Evolutionary conservation across 352 stramenopile species (phyloP).

Genomic region (Phytophthora sp.): DNA sequence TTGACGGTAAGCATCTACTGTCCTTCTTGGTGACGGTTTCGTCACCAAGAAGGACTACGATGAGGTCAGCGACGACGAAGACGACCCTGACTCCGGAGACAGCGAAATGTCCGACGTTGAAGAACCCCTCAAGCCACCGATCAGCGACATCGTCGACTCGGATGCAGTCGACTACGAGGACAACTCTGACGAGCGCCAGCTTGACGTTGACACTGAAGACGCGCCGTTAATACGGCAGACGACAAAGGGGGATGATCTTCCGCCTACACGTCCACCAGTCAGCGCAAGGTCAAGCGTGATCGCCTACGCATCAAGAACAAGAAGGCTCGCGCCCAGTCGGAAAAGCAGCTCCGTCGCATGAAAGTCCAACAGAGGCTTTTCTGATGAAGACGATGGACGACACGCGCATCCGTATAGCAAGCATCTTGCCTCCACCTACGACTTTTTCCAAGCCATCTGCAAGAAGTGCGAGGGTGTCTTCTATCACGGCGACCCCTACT

Average conservation of each 20-base stretch:
- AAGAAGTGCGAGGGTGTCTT: too few species aligned
- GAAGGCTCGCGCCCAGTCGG: neutral
- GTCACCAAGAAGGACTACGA: too few species aligned
- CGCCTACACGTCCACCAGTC: neutral
- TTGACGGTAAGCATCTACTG: too few species aligned
- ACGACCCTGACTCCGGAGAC: neutral
- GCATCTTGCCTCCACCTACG: too few species aligned
- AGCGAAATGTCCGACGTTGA: neutral
- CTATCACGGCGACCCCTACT: too few species aligned
- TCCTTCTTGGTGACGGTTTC: too few species aligned
- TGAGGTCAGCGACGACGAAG: neutral
- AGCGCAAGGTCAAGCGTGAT: neutral
- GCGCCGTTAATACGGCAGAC: neutral
- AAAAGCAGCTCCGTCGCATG: neutral
- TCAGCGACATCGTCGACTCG: neutral
- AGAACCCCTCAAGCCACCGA: neutral
- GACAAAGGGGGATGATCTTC: too few species aligned
- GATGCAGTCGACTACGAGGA: constrained; percentile 3
- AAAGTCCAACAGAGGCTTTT: neutral
- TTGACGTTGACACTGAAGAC: neutral
- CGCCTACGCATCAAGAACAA: neutral
- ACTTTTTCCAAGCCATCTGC: too few species aligned
- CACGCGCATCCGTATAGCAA: too few species aligned
- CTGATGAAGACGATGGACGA: too few species aligned
- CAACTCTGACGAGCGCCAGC: constrained; percentile 2